A percentile compares a stretch with the other conserved stretches of the same genome.
Conservation (phyloP, 73 alveolate genomes). For the Halteria grandinella region DNA sequence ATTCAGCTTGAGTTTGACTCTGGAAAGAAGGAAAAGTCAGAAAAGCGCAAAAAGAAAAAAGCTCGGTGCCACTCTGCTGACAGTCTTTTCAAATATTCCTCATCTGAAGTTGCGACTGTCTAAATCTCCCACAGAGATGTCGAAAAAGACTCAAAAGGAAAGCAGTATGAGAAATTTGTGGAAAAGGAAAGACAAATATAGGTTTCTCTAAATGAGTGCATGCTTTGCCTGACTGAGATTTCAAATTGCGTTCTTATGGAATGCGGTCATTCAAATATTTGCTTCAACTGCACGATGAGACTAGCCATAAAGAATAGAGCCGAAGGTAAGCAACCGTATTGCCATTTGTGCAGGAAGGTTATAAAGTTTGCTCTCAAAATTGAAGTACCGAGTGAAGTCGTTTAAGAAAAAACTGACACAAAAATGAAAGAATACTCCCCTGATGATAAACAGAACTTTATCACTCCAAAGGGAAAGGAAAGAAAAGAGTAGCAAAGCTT, state of each 20-base stretch:
- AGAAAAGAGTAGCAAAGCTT: not conserved
- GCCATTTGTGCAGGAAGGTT: conserved; percentile 39
- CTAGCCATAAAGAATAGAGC: conserved; percentile 23
- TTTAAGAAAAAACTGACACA: not conserved
- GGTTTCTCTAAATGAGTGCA: conserved; percentile 10
- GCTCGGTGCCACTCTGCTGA: conserved; percentile 35
- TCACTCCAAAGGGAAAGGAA: not conserved
- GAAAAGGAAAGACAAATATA: not conserved
- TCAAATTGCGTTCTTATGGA: conserved; percentile 45
- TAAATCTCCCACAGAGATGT: too few species aligned
- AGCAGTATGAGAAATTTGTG: not conserved
- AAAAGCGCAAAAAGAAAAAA: not conserved
- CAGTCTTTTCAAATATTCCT: not conserved
- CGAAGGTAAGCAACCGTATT: conserved; percentile 12
- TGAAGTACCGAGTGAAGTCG: not conserved
- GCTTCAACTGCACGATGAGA: conserved; percentile 45
- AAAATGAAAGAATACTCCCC: not conserved
- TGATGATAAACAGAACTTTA: not conserved
- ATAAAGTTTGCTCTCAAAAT: conserved; percentile 22
- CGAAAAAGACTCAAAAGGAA: not conserved
- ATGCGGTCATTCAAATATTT: conserved; percentile 50
- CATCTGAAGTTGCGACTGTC: too few species aligned
- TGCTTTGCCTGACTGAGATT: conserved; percentile 33
- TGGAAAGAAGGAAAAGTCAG: not conserved
- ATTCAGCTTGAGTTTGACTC: not conserved